Base-by-base conservation (phyloP, 176 grass and related monocot genomes). In the Elaeis guineensis region DNA sequence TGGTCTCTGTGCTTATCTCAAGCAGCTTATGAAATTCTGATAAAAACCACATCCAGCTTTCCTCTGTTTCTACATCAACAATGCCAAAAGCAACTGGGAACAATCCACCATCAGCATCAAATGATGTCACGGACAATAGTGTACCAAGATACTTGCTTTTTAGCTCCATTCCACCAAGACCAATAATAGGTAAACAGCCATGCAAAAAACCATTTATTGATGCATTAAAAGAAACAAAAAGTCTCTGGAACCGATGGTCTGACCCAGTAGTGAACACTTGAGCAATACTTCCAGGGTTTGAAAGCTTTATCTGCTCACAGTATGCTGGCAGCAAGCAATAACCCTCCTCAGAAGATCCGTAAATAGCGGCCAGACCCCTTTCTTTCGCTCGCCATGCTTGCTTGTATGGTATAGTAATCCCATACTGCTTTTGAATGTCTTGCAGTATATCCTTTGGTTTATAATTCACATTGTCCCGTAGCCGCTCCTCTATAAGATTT, bases 351-450 rank as follows among this genome's bases (percentile, higher is more conserved):
- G 70, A 73, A 16, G 70, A 73, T 48, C 70, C 70, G 56, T 73
- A 73, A 55, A 73, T 73, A 49, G 70, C 59, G 25, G 70, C 51
- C 26, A 73, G 59, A 54, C 59, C 70, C 51, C 70, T 73, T 73
- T 73, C 70, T 63, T 73, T 73, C 15, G 70, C 59, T 55, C 59
- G 51, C 70, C 70, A 73, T 44, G 70, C 70, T 56, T 73, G 70
- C 59, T 73, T 73, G 59, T 73, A 73, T 55, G 70, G 70, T 63
- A 73, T 63, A 49, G 59, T 73, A 63, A 73, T 73, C 19, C 70
- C 70, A 16, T 73, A 73, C 55, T 73, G 50, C n/a, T 63, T 73
- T 51, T 73, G 70, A 48, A 73, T 63, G 16, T 73, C 70, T 73
- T 63, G 50, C 19, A 73, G 16, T 63, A 73, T 73, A 28, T 73